A percentile compares a stretch with the other conserved stretches of the same genome.
Conservation (phyloP, 208 protist genomes). For the Trypanosoma scelopori region DNA sequence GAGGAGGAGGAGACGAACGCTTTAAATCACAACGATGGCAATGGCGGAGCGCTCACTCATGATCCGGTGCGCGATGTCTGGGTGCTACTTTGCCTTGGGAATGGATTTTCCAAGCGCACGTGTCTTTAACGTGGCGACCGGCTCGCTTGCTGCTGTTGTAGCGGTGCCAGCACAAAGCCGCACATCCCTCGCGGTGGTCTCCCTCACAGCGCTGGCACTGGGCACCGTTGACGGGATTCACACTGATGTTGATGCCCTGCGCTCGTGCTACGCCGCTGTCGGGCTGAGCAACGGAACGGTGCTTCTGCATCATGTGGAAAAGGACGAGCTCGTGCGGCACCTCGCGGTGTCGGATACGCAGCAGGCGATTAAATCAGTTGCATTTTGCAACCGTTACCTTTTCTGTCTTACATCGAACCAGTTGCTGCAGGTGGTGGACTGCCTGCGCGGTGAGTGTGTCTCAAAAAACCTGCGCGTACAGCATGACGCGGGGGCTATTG, state of each 20-base stretch:
- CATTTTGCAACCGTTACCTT: constrained; percentile 42
- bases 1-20: too few species aligned
- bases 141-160: constrained; percentile 46
- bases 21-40: neutral
- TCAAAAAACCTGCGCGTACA: constrained; percentile 43
- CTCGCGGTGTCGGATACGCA: constrained; percentile 63
- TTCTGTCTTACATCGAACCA: constrained; percentile 56
- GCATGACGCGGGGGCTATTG: constrained; percentile 48
- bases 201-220: constrained; percentile 63
- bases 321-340: constrained; percentile 47
- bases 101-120: constrained; percentile 79
- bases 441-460: constrained; percentile 26
- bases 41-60: constrained; percentile 82
- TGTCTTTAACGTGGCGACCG: constrained; percentile 75
- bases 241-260: constrained; percentile 2
- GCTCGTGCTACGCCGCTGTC: constrained; percentile 48
- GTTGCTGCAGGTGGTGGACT: constrained; percentile 47
- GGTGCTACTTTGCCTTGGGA: constrained; percentile 64
- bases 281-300: constrained; percentile 80
- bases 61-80: constrained; percentile 50
- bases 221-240: constrained; percentile 14
- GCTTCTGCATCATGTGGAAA: constrained; percentile 64
- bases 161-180: constrained; percentile 46
- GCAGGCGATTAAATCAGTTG: constrained; percentile 49
- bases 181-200: constrained; percentile 48